phyloP scores from a whole-genome alignment of 805 yeast species.

The Lachancea waltii region DNA sequence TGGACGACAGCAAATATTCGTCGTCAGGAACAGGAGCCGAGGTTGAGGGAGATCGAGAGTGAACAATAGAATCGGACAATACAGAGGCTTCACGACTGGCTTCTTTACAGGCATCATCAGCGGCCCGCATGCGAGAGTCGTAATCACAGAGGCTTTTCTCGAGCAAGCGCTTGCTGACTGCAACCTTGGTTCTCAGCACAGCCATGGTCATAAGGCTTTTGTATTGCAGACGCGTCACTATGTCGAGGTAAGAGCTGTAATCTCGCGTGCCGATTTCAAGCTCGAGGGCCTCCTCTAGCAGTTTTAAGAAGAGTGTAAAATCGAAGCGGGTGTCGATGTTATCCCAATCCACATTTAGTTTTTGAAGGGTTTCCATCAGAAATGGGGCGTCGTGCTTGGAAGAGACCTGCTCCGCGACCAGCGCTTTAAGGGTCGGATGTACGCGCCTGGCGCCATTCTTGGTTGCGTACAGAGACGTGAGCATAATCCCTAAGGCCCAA shows the following conservation, averaged over 20 bases:
- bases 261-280: not conserved
- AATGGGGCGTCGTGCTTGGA: slow-evolving; percentile 2
- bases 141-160: slow-evolving; percentile 11
- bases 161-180: slow-evolving; percentile 15
- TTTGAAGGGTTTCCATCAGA: slow-evolving; percentile 9
- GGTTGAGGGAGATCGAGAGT: not conserved
- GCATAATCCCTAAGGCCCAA: slow-evolving; percentile 22
- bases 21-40: slow-evolving; percentile 1
- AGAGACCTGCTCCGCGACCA: not conserved
- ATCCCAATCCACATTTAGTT: slow-evolving; percentile 21
- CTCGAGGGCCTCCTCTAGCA: slow-evolving; percentile 10
- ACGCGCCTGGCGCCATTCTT: not conserved
- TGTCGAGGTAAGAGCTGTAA: slow-evolving; percentile 1
- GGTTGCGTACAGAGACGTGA: slow-evolving; percentile 15
- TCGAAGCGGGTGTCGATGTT: slow-evolving; percentile 5
- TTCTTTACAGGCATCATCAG: not conserved
- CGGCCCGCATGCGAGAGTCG: slow-evolving; percentile 10
- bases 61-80: not conserved
- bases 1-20: slow-evolving; percentile 6
- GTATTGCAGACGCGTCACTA: slow-evolving; percentile 8
- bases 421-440: not conserved
- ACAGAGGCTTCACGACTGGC: slow-evolving; percentile 3
- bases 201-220: slow-evolving; percentile 24
- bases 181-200: slow-evolving; percentile 19
- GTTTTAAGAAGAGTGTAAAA: slow-evolving; percentile 17